Base-by-base conservation (phyloP, 352 stramenopile genomes). In the Phytopythium vexans region DNA sequence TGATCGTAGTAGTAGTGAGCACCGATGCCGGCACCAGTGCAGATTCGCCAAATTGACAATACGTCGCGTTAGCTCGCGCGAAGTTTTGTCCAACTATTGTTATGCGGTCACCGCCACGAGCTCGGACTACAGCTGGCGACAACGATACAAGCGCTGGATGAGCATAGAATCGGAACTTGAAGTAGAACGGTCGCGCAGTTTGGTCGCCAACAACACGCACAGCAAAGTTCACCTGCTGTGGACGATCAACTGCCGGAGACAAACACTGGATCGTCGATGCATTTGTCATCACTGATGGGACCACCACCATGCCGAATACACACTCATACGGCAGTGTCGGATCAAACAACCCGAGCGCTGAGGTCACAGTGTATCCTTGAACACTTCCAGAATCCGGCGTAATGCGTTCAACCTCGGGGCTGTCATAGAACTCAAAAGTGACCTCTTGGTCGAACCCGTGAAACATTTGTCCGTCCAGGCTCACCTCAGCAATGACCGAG, bases 21-120 rank as follows among this genome's bases (percentile, higher is more conserved):
- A 72, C 66, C 7, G 8, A 51, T 9, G 33, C 40, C 56, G 9
- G 11, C 3, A 27, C 54, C n/a, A 40, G 41, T 41, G 6, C 6
- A 1, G 46, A 49, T 41, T 77, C 61, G 4, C 70, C 70, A 50
- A 86, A 82, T 41, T 60, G 51, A 34, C 72, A 86, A n/a, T 44
- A 43, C 12, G 76, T 9, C 2, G 44, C 15, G 10, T 38, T 52
- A 3, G 60, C 65, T 4, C 54, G 10, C 12, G 60, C 11, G 6
- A 84, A 81, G 7, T 81, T 66, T n/a, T 42, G 42, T 3, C 75
- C 75, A 3, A 45, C 53, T 2, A 84, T 4, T 21, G 66, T 27
- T 10, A 86, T 52, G 38, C 56, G 16, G 2, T 74, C 61, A 2
- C 68, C 65, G 15, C 74, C 68, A 31, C 8, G 27, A 3, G 49